Conservation (phyloP, 176 grass and related monocot genomes). For the Stipa capillata region DNA sequence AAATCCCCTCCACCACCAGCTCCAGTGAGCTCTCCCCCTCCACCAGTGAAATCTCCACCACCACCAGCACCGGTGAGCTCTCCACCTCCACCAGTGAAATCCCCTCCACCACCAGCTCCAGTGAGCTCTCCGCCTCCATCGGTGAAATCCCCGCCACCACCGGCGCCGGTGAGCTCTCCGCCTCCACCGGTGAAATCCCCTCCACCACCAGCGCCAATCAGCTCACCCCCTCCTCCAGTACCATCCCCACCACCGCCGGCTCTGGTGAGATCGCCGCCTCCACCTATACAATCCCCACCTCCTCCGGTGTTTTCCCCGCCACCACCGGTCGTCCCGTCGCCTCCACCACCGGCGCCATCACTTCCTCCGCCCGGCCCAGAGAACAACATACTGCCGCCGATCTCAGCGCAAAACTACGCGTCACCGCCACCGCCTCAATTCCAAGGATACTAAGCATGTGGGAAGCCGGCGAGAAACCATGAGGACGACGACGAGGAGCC, state of each 20-base stretch:
- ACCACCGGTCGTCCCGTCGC: not conserved
- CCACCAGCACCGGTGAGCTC: not conserved
- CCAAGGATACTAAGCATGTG: conserved; percentile 29
- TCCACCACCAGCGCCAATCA: not conserved
- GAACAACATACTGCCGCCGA: conserved; percentile 22
- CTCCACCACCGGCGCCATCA: not conserved
- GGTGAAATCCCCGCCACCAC: not conserved
- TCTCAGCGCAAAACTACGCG: conserved; percentile 8
- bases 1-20: not conserved
- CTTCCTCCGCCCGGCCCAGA: not conserved
- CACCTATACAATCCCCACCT: too few species aligned
- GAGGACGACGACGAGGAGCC: not conserved
- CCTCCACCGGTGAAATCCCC: conserved; percentile 3
- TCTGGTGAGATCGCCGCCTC: not conserved
- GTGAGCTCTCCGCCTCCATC: conserved; percentile 10
- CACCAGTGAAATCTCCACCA: not conserved
- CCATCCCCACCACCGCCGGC: not conserved
- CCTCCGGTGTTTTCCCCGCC: not conserved
- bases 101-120: not conserved
- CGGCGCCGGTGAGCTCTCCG: not conserved
- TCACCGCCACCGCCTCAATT: conserved; percentile 38
- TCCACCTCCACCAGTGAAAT: not conserved
- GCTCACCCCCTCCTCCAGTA: conserved; percentile 8
- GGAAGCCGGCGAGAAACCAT: not conserved
- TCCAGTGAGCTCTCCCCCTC: not conserved